These are phyloP conservation scores for Skeletonema tropicum DNA, from an alignment of 108 stramenopile species.

Conservation along the genomic window DNA sequence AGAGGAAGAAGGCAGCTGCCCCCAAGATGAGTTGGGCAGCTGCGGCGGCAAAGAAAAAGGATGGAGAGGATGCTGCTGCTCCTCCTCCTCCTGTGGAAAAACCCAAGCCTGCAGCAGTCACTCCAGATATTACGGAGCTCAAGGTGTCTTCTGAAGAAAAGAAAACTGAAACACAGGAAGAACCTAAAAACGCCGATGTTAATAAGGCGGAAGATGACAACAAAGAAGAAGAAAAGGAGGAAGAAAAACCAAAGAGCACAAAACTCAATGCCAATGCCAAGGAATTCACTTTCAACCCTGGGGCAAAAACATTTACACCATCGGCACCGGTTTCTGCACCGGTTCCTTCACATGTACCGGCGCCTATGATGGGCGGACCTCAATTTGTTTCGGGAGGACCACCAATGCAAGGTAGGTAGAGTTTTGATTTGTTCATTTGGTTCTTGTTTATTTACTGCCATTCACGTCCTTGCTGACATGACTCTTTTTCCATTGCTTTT, in stretches of 20 bases:
- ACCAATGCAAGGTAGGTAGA: constrained; percentile 40
- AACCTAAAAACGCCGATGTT: background rate
- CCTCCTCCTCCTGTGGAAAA: constrained; percentile 1
- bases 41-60: constrained; percentile 50
- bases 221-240: constrained; percentile 42
- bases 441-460: constrained; percentile 1
- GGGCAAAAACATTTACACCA: constrained; percentile 83
- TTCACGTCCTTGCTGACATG: constrained; percentile 2
- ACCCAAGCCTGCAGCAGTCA: constrained; percentile 6
- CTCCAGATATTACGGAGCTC: constrained; percentile 2
- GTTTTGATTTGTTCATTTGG: background rate
- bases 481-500: constrained; percentile 7
- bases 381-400: constrained; percentile 51
- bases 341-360: constrained; percentile 19
- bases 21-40: constrained; percentile 52
- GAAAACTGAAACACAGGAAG: constrained; percentile 14
- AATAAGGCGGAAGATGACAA: constrained; percentile 11
- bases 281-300: constrained; percentile 75
- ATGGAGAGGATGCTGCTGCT: constrained; percentile 42
- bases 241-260: constrained; percentile 40
- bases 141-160: constrained; percentile 29
- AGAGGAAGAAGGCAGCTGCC: constrained; percentile 15
- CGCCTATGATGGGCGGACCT: constrained; percentile 50
- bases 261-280: constrained; percentile 89
- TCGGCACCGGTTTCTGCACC: constrained; percentile 34